A percentile compares a stretch with the other conserved stretches of the same genome.
Evolutionary conservation across 1,139 yeast genomes (phyloP).

Genomic region (Geotrichum histeridarum): DNA sequence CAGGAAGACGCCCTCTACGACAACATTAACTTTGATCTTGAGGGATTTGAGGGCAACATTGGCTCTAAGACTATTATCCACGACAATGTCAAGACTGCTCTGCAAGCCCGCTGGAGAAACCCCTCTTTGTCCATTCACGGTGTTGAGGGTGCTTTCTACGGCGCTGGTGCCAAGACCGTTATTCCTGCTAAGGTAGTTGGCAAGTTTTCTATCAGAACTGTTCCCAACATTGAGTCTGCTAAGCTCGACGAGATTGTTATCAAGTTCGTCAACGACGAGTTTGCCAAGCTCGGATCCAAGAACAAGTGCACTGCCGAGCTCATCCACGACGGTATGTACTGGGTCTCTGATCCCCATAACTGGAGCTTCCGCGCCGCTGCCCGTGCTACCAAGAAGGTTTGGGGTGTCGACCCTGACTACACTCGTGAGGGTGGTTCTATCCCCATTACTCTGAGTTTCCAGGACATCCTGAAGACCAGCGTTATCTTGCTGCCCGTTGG

Average conservation of each 20-base stretch:
- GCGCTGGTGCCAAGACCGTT: conserved; percentile 95
- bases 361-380: conserved; percentile 92
- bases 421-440: conserved; percentile 99
- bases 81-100: conserved; percentile 64
- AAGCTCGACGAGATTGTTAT: conserved; percentile 75
- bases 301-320: conserved; percentile 68
- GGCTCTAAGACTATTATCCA: conserved; percentile 82
- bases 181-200: conserved; percentile 93
- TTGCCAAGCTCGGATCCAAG: conserved; percentile 65
- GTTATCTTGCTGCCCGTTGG: conserved; percentile 94
- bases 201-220: conserved; percentile 94
- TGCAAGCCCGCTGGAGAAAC: conserved; percentile 98
- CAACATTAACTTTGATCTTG: conserved; percentile 75
- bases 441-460: conserved; percentile 91
- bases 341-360: conserved; percentile 93
- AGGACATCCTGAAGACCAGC: conserved; percentile 74
- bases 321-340: conserved; percentile 90
- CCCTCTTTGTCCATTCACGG: conserved; percentile 96
- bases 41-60: conserved; percentile 79
- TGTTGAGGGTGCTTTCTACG: conserved; percentile 93
- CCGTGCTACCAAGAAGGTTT: conserved; percentile 87
- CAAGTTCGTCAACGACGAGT: conserved; percentile 61
- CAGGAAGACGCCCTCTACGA: conserved; percentile 76
- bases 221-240: conserved; percentile 80
- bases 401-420: conserved; percentile 92